Evolutionary conservation across 2,329 filamentous ascomycete species (phyloP).

Genomic region (Exophiala viscosa): DNA sequence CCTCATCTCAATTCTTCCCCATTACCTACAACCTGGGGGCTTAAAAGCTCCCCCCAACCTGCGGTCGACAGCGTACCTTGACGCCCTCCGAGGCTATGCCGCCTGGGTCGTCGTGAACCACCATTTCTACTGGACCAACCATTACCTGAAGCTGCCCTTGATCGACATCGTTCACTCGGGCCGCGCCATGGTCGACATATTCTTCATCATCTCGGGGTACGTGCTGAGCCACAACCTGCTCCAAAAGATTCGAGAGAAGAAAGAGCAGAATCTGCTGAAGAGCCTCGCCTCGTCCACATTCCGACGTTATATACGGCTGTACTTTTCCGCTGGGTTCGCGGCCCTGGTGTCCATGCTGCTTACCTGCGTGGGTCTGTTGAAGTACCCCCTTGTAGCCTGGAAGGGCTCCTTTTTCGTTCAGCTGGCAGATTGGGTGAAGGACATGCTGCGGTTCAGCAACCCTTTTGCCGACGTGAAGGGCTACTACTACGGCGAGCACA

Average conservation of each 20-base stretch:
- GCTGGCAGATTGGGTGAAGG: slow-evolving; percentile 15
- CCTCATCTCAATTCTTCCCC: neutral
- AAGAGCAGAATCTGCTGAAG: slow-evolving; percentile 32
- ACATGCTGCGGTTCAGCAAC: slow-evolving; percentile 32
- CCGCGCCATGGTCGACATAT: slow-evolving; percentile 40
- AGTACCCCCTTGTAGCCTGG: neutral
- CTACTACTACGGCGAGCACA: slow-evolving; percentile 40
- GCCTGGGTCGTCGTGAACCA: slow-evolving; percentile 46
- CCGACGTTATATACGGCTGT: slow-evolving; percentile 43
- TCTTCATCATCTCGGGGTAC: slow-evolving; percentile 50
- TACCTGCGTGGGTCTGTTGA: slow-evolving; percentile 19
- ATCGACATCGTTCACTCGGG: slow-evolving; percentile 37
- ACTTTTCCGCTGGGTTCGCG: slow-evolving; percentile 40
- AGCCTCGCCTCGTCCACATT: slow-evolving; percentile 42
- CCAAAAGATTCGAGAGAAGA: slow-evolving; percentile 37
- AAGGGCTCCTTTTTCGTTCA: neutral
- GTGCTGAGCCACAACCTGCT: slow-evolving; percentile 44
- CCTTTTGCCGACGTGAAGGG: slow-evolving; percentile 32
- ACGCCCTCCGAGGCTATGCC: slow-evolving; percentile 43
- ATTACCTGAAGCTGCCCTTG: slow-evolving; percentile 2
- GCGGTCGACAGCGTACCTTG: slow-evolving; percentile 30
- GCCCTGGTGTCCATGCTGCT: slow-evolving; percentile 40
- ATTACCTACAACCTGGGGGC: neutral
- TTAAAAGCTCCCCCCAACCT: neutral
- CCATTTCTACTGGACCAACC: slow-evolving; percentile 36